phyloP scores from a whole-genome alignment of 2,329 filamentous ascomycete genomes.

The Coniosporium tulheliwenetii region DNA sequence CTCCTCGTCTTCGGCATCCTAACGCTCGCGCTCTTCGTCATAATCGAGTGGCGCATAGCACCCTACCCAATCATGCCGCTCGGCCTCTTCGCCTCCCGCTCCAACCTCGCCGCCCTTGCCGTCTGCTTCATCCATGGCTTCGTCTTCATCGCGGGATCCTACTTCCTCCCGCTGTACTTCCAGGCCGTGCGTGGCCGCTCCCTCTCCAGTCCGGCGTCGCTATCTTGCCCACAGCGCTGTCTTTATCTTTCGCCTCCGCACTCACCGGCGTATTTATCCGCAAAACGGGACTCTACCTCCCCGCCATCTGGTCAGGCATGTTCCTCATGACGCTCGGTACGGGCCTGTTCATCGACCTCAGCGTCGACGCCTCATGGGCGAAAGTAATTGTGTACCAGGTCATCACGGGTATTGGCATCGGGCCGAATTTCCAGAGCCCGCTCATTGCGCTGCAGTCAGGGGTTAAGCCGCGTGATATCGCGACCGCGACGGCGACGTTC shows the following conservation, averaged over 20 bases:
- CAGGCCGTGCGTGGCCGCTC: conserved; percentile 55
- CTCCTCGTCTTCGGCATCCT: conserved; percentile 59
- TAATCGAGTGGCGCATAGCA: conserved; percentile 60
- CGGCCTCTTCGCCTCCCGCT: conserved; percentile 49
- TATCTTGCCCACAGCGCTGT: conserved; percentile 17
- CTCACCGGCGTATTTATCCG: conserved; percentile 24
- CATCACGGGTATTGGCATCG: conserved; percentile 47
- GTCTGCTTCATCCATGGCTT: conserved; percentile 60
- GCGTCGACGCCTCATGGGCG: conserved; percentile 19
- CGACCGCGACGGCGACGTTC: conserved; percentile 52
- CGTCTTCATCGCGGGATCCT: conserved; percentile 62
- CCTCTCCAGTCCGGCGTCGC: conserved; percentile 59
- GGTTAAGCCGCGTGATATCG: conserved; percentile 46
- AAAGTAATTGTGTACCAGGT: conserved; percentile 39
- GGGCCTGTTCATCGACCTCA: conserved; percentile 22
- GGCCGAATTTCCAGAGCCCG: conserved; percentile 54
- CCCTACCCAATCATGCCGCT: conserved; percentile 66
- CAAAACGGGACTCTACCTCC: conserved; percentile 29
- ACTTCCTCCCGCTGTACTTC: conserved; percentile 77
- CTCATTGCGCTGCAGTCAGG: conserved; percentile 53
- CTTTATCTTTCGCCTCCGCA: conserved; percentile 15
- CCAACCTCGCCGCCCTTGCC: conserved; percentile 49
- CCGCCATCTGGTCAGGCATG: conserved; percentile 21
- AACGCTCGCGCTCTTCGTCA: conserved; percentile 47
- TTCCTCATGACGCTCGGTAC: conserved; percentile 21